Conservation (phyloP, 78 protist genomes). For the Dictyostelium brefeldianum region DNA sequence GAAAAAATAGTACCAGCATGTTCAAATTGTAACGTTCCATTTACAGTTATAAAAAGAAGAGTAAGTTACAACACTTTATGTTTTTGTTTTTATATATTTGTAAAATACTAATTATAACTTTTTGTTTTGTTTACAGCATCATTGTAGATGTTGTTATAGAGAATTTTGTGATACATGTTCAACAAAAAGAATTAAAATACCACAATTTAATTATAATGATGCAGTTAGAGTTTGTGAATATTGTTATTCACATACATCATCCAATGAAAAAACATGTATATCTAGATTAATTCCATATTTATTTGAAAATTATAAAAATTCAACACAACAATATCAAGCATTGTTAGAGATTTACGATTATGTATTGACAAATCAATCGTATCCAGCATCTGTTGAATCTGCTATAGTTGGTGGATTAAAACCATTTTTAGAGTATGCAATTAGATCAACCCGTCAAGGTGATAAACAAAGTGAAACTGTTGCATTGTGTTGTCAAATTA, state of each 20-base stretch:
- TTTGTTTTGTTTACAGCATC: slow-evolving; percentile 32
- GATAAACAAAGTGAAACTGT: slow-evolving; percentile 22
- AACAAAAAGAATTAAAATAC: slow-evolving; percentile 61
- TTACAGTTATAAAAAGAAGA: slow-evolving; percentile 72
- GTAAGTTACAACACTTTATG: slow-evolving; percentile 5
- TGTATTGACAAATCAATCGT: slow-evolving; percentile 19
- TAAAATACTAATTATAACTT: neutral
- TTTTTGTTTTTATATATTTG: neutral
- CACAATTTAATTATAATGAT: slow-evolving; percentile 68
- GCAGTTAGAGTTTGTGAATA: slow-evolving; percentile 72
- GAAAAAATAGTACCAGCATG: slow-evolving; percentile 68
- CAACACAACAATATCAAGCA: slow-evolving; percentile 71
- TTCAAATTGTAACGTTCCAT: slow-evolving; percentile 62
- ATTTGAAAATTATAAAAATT: slow-evolving; percentile 47
- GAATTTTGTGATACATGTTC: slow-evolving; percentile 77
- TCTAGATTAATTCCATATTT: slow-evolving; percentile 68
- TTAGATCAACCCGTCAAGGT: neutral
- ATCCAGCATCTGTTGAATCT: slow-evolving; percentile 3
- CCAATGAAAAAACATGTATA: slow-evolving; percentile 69
- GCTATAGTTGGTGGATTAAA: slow-evolving; percentile 74
- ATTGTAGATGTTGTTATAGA: slow-evolving; percentile 79
- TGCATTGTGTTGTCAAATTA: slow-evolving; percentile 46
- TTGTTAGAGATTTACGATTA: slow-evolving; percentile 60
- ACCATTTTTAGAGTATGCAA: slow-evolving; percentile 59
- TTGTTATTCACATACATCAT: slow-evolving; percentile 48